Conservation (phyloP, 495 filamentous ascomycete species). For the Aspergillus diversus region DNA sequence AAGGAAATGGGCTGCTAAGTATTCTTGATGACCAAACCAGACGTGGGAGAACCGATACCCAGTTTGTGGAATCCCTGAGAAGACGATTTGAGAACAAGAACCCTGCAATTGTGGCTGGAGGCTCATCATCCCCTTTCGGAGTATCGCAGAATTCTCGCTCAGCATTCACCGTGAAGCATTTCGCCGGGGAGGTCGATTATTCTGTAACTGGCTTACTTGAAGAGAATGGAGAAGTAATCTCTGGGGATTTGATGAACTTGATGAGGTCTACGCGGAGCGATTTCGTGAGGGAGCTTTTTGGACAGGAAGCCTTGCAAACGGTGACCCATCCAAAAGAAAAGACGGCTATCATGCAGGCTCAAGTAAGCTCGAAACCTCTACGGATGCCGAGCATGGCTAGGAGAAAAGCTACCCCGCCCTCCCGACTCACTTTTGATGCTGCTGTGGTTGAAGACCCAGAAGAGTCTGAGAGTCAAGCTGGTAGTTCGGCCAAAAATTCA, state of each 20-base stretch:
- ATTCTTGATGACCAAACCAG: slow-evolving; percentile 95
- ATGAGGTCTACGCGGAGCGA: slow-evolving; percentile 84
- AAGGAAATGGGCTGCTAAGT: slow-evolving; percentile 87
- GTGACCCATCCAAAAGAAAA: slow-evolving; percentile 89
- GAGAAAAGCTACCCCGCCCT: slow-evolving; percentile 60
- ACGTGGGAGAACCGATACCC: slow-evolving; percentile 82
- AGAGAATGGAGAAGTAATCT: slow-evolving; percentile 94
- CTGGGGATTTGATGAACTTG: slow-evolving; percentile 93
- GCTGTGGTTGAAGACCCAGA: slow-evolving; percentile 54
- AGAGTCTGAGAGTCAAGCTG: slow-evolving; percentile 54
- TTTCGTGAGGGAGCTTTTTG: slow-evolving; percentile 88
- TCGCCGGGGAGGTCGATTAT: slow-evolving; percentile 97
- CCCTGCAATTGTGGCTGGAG: slow-evolving; percentile 78
- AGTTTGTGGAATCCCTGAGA: slow-evolving; percentile 84
- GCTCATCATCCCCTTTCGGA: slow-evolving; percentile 68
- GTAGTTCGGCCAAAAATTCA: slow-evolving; percentile 39
- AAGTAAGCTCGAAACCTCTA: slow-evolving; percentile 90
- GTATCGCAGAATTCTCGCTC: slow-evolving; percentile 74
- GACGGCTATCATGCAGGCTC: slow-evolving; percentile 91
- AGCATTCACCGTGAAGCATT: slow-evolving; percentile 89
- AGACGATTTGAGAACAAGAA: slow-evolving; percentile 96
- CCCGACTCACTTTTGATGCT: slow-evolving; percentile 37
- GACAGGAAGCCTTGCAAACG: slow-evolving; percentile 88
- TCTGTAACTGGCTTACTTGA: slow-evolving; percentile 81
- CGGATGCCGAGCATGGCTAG: slow-evolving; percentile 92